Base-by-base conservation (phyloP, 768 basidiomycete genomes). In the Filobasidium floriforme region DNA sequence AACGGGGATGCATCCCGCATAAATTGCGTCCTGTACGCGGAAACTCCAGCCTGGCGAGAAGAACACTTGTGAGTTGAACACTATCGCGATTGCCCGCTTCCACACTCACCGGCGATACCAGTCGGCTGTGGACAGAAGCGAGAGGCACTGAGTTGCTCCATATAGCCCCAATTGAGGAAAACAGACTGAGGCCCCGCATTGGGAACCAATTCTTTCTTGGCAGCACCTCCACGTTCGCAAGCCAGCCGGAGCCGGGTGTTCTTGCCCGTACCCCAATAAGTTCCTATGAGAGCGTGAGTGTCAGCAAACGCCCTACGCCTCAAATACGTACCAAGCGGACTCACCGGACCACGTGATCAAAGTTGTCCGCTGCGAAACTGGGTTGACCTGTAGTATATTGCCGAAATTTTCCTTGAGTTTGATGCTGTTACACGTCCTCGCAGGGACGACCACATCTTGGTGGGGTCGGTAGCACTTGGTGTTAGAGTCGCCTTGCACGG, bases 1-100 rank as follows among this genome's bases (percentile, higher is more conserved):
- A 44, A 80, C 79, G 19, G 81, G 80, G 32, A 81, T 81, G 69
- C 81, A 81, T 44, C 81, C 81, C 24, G 80, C 78, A 67, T 76
- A 81, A 54, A 81, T 79, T 19, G 78, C 78, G 61, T 81, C 80
- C 69, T 75, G 76, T 3, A 75, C 72, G 12, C 79, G 76, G 14
- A 79, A 76, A 1, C 80, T 76, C 80, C 80, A 80, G 57, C 76
- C 76, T 77, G 32, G 32, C 32, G 32, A 37, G 32, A 9, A 32
- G 7, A 49, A 62, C 22, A 12, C 44, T 5, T 24, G 63, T 65
- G 40, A 52, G 26, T 41, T 41, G 15, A 22, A 46, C 29, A 61
- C 9, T n/a, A 19, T 12, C 5, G 32, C 43, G 0, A 43, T 15
- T 6, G 9, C 11, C 14, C 28, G 4, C 46, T 19, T 41, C 18